Conservation (phyloP, 768 basidiomycete species). For the Trametes punicea region DNA sequence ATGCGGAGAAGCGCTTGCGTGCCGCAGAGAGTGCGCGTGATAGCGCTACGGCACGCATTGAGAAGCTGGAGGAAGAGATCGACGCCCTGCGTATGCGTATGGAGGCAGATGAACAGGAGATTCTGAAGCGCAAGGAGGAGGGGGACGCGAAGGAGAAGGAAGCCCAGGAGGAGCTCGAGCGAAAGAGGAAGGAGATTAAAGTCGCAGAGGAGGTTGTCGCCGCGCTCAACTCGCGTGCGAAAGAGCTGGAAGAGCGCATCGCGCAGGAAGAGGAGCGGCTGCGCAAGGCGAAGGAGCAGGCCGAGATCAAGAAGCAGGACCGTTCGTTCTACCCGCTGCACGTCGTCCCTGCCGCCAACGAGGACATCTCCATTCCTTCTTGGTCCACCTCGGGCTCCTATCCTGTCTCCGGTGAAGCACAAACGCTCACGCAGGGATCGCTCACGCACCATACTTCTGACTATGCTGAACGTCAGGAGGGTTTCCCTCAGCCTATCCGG, state of each 20-base stretch:
- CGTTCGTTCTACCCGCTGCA: slow-evolving; percentile 35
- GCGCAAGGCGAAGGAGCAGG: slow-evolving; percentile 53
- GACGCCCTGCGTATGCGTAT: slow-evolving; percentile 50
- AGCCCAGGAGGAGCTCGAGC: slow-evolving; percentile 40
- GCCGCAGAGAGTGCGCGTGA: slow-evolving; percentile 63
- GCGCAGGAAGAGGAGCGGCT: slow-evolving; percentile 60
- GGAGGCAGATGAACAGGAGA: slow-evolving; percentile 50
- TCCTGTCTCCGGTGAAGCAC: slow-evolving; percentile 3
- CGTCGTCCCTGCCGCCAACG: slow-evolving; percentile 23
- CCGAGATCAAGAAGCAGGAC: slow-evolving; percentile 47
- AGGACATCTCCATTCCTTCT: slow-evolving; percentile 19
- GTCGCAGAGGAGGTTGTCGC: slow-evolving; percentile 64
- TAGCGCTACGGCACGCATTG: slow-evolving; percentile 54
- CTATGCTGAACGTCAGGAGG: slow-evolving; percentile 16
- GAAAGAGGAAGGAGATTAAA: slow-evolving; percentile 54
- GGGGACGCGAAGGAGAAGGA: slow-evolving; percentile 21
- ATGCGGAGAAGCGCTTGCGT: slow-evolving; percentile 86
- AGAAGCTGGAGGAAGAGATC: slow-evolving; percentile 61
- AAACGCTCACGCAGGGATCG: slow-evolving; percentile 14
- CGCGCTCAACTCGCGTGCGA: slow-evolving; percentile 59
- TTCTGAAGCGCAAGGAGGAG: slow-evolving; percentile 29
- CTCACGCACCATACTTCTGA: slow-evolving; percentile 20
- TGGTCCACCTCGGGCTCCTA: slow-evolving; percentile 15
- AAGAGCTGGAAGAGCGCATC: slow-evolving; percentile 72
- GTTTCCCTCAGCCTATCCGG: slow-evolving; percentile 19